These are phyloP conservation scores for Musa itinerans DNA, from an alignment of 176 grass and related monocot genomes.

Conservation along the genomic window DNA sequence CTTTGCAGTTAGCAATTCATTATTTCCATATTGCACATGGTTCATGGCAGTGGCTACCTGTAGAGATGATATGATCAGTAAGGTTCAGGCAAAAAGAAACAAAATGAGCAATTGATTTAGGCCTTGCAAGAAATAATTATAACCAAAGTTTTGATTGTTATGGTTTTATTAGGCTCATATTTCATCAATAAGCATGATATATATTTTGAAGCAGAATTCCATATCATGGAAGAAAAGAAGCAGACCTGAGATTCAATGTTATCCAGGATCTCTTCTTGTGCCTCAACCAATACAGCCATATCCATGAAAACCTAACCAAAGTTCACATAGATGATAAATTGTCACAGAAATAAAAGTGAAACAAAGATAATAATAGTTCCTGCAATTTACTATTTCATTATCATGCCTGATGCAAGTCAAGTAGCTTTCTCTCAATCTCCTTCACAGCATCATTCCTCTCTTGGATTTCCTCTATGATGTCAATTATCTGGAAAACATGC, in stretches of 20 bases:
- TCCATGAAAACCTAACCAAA: conserved; percentile 41
- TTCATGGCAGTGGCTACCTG: conserved; percentile 59
- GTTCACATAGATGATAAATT: background rate
- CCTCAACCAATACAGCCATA: conserved; percentile 49
- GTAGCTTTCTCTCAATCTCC: conserved; percentile 83
- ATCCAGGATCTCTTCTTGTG: conserved; percentile 50
- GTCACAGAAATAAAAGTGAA: background rate
- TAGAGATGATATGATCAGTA: background rate
- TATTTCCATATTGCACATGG: conserved; percentile 38
- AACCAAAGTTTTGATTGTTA: background rate
- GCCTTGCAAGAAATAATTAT: background rate
- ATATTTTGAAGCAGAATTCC: background rate
- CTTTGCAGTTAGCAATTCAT: conserved; percentile 42
- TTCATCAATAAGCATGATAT: background rate
- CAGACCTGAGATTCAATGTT: conserved; percentile 57
- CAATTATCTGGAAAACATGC: conserved; percentile 37
- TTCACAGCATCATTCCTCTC: conserved; percentile 71
- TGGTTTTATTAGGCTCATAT: background rate
- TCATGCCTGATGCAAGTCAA: conserved; percentile 69
- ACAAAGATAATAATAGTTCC: background rate
- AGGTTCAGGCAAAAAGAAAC: background rate
- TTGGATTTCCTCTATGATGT: conserved; percentile 72
- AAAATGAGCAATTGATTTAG: no score
- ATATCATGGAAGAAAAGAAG: background rate
- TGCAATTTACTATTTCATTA: background rate